Evolutionary conservation across 345 rosid genomes (phyloP).

Genomic region (Triadica sebifera): DNA sequence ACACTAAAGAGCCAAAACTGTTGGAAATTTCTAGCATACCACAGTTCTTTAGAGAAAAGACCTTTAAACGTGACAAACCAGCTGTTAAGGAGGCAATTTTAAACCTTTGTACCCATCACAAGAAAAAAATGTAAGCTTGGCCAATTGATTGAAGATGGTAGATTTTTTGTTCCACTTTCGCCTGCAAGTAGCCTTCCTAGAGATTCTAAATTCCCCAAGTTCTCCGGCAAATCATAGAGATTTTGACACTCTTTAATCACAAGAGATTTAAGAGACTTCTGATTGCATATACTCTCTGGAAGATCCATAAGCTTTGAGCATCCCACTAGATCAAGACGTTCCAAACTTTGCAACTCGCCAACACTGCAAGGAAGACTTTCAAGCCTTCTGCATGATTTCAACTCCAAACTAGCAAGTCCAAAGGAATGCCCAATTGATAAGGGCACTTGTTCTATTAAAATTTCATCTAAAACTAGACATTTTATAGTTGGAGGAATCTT

Average conservation of each 20-base stretch:
- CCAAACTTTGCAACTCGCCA: slow-evolving; percentile 25
- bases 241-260: not conserved
- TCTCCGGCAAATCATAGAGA: slow-evolving; percentile 4
- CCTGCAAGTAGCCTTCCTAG: not conserved
- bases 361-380: not conserved
- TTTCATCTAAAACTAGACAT: not conserved
- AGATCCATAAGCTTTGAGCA: slow-evolving; percentile 34
- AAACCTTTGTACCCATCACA: not conserved
- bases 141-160: slow-evolving; percentile 4
- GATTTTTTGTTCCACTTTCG: not conserved
- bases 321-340: slow-evolving; percentile 11
- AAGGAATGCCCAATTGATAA: not conserved
- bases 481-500: not conserved
- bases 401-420: not conserved
- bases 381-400: not conserved
- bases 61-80: not conserved
- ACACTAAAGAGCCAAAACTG: not conserved
- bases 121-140: not conserved
- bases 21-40: not conserved
- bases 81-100: not conserved
- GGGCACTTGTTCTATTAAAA: not conserved
- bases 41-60: not conserved
- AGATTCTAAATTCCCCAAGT: too few relatives aligned
- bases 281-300: slow-evolving; percentile 24
- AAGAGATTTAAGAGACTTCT: slow-evolving; percentile 11